Conservation (phyloP, 2,329 filamentous ascomycete genomes). For the Scolecobasidium constrictum region DNA sequence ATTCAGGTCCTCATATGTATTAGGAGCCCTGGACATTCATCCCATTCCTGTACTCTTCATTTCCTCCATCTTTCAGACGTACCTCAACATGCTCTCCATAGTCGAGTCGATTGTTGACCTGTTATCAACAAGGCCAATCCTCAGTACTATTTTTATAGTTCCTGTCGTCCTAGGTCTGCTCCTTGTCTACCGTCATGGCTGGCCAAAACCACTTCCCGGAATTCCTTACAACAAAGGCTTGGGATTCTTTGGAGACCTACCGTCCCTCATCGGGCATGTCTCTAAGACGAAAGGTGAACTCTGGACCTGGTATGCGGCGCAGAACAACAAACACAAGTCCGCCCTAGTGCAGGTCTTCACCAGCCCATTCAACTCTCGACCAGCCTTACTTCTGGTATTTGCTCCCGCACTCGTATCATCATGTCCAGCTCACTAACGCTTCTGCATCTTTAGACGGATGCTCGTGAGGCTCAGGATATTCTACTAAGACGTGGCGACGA, state of each 20-base stretch:
- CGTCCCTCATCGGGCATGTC: background rate
- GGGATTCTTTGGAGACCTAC: background rate
- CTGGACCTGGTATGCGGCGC: background rate
- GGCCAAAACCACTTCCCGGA: slow-evolving; percentile 4
- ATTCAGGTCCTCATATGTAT: too few relatives aligned
- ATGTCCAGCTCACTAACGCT: too few relatives aligned
- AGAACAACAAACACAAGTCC: background rate
- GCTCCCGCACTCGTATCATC: too few relatives aligned
- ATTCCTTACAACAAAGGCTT: slow-evolving; percentile 1
- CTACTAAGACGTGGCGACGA: background rate
- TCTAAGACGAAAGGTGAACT: background rate
- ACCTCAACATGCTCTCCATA: too few relatives aligned
- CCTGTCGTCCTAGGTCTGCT: background rate
- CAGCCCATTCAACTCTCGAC: too few relatives aligned
- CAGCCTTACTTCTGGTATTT: too few relatives aligned
- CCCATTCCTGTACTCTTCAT: too few relatives aligned
- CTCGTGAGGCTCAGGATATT: background rate
- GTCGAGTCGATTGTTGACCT: background rate
- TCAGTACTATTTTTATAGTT: too few relatives aligned
- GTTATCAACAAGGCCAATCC: too few relatives aligned
- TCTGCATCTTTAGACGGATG: too few relatives aligned
- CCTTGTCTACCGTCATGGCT: background rate
- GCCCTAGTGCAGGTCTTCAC: background rate
- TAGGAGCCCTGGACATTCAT: too few relatives aligned
- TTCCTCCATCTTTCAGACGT: too few relatives aligned